Evolutionary conservation across 345 rosid species (phyloP).

Genomic region (Ceriops tagal): DNA sequence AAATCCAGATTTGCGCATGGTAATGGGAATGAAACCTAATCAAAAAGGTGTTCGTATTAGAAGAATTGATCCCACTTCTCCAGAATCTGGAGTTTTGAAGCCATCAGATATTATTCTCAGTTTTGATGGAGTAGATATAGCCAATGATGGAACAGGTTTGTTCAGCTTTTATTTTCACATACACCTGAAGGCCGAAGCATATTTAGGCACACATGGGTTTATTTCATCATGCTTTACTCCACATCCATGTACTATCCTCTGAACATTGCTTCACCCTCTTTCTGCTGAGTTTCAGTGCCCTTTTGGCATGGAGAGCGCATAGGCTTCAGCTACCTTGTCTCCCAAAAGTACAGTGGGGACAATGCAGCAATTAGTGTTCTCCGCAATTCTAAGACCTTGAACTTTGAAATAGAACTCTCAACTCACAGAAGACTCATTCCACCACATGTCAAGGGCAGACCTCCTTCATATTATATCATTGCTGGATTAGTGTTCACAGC

Average conservation of each 20-base stretch:
- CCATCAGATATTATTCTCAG: constrained; percentile 86
- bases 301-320: constrained; percentile 95
- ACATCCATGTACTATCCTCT: not conserved
- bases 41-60: constrained; percentile 94
- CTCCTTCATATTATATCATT: constrained; percentile 86
- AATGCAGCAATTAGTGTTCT: constrained; percentile 73
- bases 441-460: constrained; percentile 68
- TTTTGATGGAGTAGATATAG: constrained; percentile 83
- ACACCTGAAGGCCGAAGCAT: not conserved
- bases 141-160: constrained; percentile 95
- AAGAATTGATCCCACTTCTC: constrained; percentile 89
- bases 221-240: not conserved
- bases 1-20: constrained; percentile 76
- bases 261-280: not conserved
- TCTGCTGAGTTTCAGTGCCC: constrained; percentile 55
- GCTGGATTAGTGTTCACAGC: constrained; percentile 93
- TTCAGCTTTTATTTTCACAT: not conserved
- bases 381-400: constrained; percentile 56
- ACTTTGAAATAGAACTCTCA: constrained; percentile 75
- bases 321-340: constrained; percentile 87
- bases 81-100: constrained; percentile 75
- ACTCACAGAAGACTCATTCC: constrained; percentile 87
- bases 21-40: constrained; percentile 77
- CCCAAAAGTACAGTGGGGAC: constrained; percentile 90
- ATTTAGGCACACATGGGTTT: not conserved